Percentiles rank a stretch among this genome's conserved stretches.
phyloP scores from a whole-genome alignment of 768 basidiomycete genomes.

The Termitomyces eurrhizus region DNA sequence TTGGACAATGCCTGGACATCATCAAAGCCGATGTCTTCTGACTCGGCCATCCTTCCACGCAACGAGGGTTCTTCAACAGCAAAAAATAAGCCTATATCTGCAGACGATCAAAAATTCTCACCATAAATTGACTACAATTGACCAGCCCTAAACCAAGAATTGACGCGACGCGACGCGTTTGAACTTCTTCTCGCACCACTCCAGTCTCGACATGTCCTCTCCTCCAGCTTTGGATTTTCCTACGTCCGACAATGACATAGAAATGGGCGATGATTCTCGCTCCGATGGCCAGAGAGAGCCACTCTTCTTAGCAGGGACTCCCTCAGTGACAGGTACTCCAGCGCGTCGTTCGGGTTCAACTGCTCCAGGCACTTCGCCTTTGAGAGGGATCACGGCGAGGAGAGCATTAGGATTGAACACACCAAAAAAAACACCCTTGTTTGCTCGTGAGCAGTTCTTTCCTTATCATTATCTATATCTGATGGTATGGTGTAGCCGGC shows the following conservation, averaged over 20 bases:
- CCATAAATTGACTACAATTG: constrained; percentile 20
- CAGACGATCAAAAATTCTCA: background rate
- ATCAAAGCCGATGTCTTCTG: constrained; percentile 6
- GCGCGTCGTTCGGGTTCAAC: constrained; percentile 32
- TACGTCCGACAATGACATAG: constrained; percentile 54
- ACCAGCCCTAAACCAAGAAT: constrained; percentile 46
- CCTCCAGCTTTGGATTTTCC: constrained; percentile 64
- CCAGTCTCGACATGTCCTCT: constrained; percentile 50
- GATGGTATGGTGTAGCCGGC: constrained; percentile 31
- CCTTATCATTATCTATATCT: constrained; percentile 4
- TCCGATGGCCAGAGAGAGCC: constrained; percentile 37
- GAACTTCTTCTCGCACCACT: constrained; percentile 13
- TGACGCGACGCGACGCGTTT: constrained; percentile 55
- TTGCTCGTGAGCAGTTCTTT: constrained; percentile 37
- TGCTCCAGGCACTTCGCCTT: constrained; percentile 42
- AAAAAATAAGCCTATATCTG: background rate
- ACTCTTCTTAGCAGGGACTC: constrained; percentile 53
- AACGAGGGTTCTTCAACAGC: background rate
- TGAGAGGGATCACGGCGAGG: constrained; percentile 43
- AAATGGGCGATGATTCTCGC: constrained; percentile 42
- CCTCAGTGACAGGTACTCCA: constrained; percentile 50
- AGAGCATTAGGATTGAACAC: constrained; percentile 54
- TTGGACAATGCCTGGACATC: constrained; percentile 43
- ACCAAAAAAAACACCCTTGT: constrained; percentile 51
- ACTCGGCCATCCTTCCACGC: constrained; percentile 22